Evolutionary conservation across 106 monocot genomes (phyloP), one percentile per base, ranked within the genome.

Genomic region (Dioscorea dumetorum): DNA sequence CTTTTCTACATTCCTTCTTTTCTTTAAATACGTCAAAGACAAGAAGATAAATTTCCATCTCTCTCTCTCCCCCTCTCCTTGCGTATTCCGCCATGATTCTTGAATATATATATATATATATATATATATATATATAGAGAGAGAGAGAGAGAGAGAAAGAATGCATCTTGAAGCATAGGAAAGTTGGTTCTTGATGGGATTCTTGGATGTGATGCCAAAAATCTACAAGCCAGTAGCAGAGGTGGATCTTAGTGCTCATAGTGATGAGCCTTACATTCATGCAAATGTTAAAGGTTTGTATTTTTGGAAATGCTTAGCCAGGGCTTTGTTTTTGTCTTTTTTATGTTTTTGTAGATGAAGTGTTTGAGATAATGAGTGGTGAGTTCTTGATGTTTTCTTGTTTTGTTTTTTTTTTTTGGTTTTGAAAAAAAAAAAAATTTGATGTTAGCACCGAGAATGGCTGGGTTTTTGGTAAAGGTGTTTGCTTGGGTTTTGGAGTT

Each of bases 401-500:
- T 12, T 2, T 28, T 73, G 57, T 64, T 28, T 12, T 33, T 12
- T 63, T n/a, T 2, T 13, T 53, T 24, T 58, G 12, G 63, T 66
- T 50, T 60, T 70, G n/a, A n/a, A n/a, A n/a, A n/a, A n/a, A n/a
- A n/a, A n/a, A n/a, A n/a, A n/a, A n/a, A n/a, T n/a, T n/a, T n/a
- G 49, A 57, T 66, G 48, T 35, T 33, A 94, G 94, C 91, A 70
- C 94, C 94, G 33, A 82, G 94, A 12, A 81, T 88, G 5, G 90
- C 91, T 5, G 94, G 94, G 24, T 23, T 94, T 62, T 74, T 94
- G 17, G 85, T 91, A 11, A 94, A 91, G 78, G 75, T 91, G 10
- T 88, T 94, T 51, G 94, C 73, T 28, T 91, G 94, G 94, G 71
- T 94, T 72, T 64, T 94, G 74, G 94, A 94, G 79, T 77, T 78